Percentiles rank a stretch among this genome's conserved stretches.
Conservation (phyloP, 140 eudicot genomes). For the Oenanthe javanica region DNA sequence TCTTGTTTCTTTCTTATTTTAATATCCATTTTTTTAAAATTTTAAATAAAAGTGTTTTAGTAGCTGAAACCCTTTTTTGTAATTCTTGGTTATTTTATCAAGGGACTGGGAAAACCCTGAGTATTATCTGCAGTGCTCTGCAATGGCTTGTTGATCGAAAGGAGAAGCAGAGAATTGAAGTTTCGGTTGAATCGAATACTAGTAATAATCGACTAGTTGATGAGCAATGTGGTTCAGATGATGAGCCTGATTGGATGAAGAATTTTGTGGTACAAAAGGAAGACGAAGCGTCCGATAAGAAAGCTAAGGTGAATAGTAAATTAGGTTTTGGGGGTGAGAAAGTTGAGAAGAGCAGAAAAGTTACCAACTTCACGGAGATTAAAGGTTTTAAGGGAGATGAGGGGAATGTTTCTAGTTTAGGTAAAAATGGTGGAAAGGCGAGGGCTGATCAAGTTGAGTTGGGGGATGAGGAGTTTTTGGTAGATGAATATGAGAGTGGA, state of each 20-base stretch:
- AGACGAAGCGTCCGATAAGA: constrained; percentile 32
- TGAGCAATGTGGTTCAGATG: constrained; percentile 40
- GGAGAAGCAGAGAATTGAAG: constrained; percentile 2
- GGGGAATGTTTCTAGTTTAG: constrained; percentile 20
- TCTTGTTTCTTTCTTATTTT: not conserved
- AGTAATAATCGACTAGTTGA: constrained; percentile 16
- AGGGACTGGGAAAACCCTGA: constrained; percentile 95
- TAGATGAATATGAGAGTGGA: constrained; percentile 76
- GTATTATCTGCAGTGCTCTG: constrained; percentile 89
- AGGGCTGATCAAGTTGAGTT: constrained; percentile 30
- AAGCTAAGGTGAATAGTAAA: constrained; percentile 28
- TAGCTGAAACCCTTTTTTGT: not conserved
- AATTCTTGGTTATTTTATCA: constrained; percentile 7
- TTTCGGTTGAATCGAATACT: constrained; percentile 2
- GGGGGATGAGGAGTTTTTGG: constrained; percentile 70
- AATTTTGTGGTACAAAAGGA: constrained; percentile 33
- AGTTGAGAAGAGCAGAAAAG: constrained; percentile 27
- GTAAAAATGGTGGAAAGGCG: constrained; percentile 15
- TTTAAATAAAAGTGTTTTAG: not conserved
- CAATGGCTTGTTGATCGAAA: constrained; percentile 82
- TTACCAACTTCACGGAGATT: constrained; percentile 47
- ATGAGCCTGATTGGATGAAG: constrained; percentile 88
- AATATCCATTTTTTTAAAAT: not conserved
- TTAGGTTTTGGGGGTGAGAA: constrained; percentile 28
- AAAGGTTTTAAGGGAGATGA: constrained; percentile 26